phyloP scores from a whole-genome alignment of 2,329 filamentous ascomycete species.

The Alternaria sp. region DNA sequence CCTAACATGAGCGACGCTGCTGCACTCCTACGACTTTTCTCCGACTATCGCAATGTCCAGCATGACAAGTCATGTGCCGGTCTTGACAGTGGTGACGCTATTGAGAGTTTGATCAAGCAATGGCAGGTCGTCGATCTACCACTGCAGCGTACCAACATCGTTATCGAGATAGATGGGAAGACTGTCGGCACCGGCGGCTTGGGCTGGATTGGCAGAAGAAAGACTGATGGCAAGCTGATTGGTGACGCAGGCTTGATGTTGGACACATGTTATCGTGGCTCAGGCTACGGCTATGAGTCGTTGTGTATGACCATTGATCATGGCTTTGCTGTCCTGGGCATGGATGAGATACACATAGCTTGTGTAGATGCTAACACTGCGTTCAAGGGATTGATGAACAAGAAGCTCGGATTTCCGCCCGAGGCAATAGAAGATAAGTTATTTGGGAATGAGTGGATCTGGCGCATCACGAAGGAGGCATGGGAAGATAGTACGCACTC shows the following conservation, averaged over 20 bases:
- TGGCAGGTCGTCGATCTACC: background rate
- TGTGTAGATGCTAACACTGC: background rate
- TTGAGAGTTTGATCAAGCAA: background rate
- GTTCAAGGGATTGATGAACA: background rate
- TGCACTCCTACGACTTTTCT: background rate
- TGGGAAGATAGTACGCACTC: background rate
- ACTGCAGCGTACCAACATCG: background rate
- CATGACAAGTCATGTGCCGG: background rate
- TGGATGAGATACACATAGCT: background rate
- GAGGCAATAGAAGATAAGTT: background rate
- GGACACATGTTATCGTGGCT: background rate
- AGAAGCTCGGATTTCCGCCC: background rate
- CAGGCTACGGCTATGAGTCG: background rate
- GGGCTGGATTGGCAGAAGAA: background rate
- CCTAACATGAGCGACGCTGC: background rate
- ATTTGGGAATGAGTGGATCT: background rate
- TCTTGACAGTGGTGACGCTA: background rate
- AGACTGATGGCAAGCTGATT: background rate
- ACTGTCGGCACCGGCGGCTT: background rate
- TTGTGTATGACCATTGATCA: conserved; percentile 1
- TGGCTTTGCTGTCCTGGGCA: conserved; percentile 1
- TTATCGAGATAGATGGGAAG: background rate
- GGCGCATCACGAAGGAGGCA: background rate
- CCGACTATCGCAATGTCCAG: background rate
- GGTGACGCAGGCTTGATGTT: conserved; percentile 1